Evolutionary conservation across 2,329 filamentous ascomycete genomes (phyloP), one percentile per base, ranked within the genome.

Genomic region (Cadophora luteo-olivacea): DNA sequence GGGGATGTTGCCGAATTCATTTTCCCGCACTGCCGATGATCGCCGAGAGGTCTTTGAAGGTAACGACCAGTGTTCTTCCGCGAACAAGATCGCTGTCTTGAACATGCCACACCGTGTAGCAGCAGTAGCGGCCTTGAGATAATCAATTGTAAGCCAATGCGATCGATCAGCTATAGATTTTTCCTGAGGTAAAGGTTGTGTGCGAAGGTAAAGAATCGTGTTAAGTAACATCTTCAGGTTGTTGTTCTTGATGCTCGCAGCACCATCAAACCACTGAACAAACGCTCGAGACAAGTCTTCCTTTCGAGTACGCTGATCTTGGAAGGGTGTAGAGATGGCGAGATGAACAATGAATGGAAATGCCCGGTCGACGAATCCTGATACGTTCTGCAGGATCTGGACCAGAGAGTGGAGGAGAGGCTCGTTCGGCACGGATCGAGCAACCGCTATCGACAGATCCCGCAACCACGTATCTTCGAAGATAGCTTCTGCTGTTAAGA

Each of bases 261-360:
- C 79, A 70, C 81, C 79, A 2, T 81, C 80, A 45, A 98, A 86
- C 84, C 91, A 93, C 11, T 82, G 80, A 45, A 84, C 87, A 68
- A 92, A 84, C 1, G 89, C 84, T 11, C 83, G 81, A 0, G 94
- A 97, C 0, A 97, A 77, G 8, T 81, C 80, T 8, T 85, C 83
- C 66, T 89, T 91, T 38, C 89, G 81, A 1, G 79, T 81, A 70
- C 88, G 86, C 33, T 89, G 85, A 49, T 84, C 84, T 33, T 91
- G 85, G n/a, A 86, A 80, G 74, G 95, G 90, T 51, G 87, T 86
- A 1, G 89, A 82, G 0, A 99, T 84, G 19, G 94, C 89, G 52
- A 97, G 83, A 79, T 99, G 97, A 3, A 97, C 82, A 64, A 98
- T 86, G 72, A 92, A 97, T 0, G 94, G 94, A 61, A 98, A 90